Evolutionary conservation across 2,329 filamentous ascomycete genomes (phyloP), one percentile per base, ranked within the genome.

Genomic region (Fusarium longipes): DNA sequence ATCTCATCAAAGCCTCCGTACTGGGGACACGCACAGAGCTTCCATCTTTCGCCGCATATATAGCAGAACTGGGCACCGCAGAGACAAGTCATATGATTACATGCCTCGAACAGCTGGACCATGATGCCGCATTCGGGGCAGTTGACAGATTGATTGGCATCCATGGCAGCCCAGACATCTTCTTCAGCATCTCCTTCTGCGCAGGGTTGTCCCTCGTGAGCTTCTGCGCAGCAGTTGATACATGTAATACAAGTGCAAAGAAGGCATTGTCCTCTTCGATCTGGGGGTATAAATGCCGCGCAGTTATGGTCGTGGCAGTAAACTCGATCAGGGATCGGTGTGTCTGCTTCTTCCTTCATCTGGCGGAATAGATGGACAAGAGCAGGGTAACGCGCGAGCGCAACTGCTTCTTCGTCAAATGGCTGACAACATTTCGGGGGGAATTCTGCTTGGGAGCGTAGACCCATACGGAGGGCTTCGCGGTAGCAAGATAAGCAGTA

Each of bases 21-120:
- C 2, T 8, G 2, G 3, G 35, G 58, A 51, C 82, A 85, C 0
- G 0, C 0, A 27, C 81, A 85, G 0, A 42, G 74, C 25, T 79
- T 80, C 82, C 82, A 85, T 6, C 0, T 5, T 0, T 18, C 15
- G 6, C 82, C 82, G 39, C 84, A 87, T 0, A 73, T 17, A 36
- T 85, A 85, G 67, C 84, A 86, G 66, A 86, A 87, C n/a, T 85
- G 29, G 0, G 75, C 70, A 0, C 77, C 69, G 48, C 85, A 87
- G 2, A 49, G 73, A 48, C 84, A 87, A 18, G 59, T 73, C 48
- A 74, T 67, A 17, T 75, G 71, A 18, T 75, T 75, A 22, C 73
- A 74, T 0, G 72, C 73, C 11, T 70, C 67, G 1, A 22, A 11
- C 6, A 75, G 32, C 8, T 54, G 43, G 17, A 74, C 45, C 55